Base-by-base conservation (phyloP, 495 filamentous ascomycete species). In the Hypoxylon crocopeplum region DNA sequence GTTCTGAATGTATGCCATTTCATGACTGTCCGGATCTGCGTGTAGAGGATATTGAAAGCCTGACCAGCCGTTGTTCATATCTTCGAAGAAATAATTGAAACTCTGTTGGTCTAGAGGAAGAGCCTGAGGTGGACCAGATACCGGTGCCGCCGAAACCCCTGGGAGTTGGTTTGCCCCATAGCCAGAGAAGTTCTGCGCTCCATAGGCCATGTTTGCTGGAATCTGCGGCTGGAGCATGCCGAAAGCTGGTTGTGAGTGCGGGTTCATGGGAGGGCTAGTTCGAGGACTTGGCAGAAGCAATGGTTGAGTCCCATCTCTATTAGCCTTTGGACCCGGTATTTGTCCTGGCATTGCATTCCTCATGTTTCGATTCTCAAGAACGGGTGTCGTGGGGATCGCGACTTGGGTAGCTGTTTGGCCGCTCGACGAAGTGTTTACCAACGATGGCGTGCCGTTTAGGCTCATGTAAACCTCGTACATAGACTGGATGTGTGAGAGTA, bases 401-500 rank as follows among this genome's bases (percentile, higher is more conserved):
- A 30, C 15, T 25, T 39, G 47, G 13, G 47, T 59, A 7, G 20
- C 39, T 32, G 55, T 59, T n/a, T 51, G 55, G 30, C 40, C 55
- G 29, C 32, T 45, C 6, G 46, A 50, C 7, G 55, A 59, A 37
- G 39, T 38, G 25, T 59, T 46, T n/a, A 8, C 55, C 12, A 50
- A 40, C 15, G 46, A 59, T 1, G 39, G 55, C 3, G 30, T 22
- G 0, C 13, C 55, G 7, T 39, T 46, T 16, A 50, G 8, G 12
- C 21, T n/a, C 39, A 24, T 45, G 32, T 59, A 38, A 1, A 51
- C 3, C 7, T 46, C 51, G 15, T 38, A 51, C 8, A 19, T 38
- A n/a, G 11, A 37, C 16, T 22, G 55, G 10, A 19, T 47, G 7
- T 51, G n/a, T 4, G 55, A 38, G 15, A 22, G 45, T 5, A 59